phyloP scores from a whole-genome alignment of 306 rosid genomes.

The Myrica gale region DNA sequence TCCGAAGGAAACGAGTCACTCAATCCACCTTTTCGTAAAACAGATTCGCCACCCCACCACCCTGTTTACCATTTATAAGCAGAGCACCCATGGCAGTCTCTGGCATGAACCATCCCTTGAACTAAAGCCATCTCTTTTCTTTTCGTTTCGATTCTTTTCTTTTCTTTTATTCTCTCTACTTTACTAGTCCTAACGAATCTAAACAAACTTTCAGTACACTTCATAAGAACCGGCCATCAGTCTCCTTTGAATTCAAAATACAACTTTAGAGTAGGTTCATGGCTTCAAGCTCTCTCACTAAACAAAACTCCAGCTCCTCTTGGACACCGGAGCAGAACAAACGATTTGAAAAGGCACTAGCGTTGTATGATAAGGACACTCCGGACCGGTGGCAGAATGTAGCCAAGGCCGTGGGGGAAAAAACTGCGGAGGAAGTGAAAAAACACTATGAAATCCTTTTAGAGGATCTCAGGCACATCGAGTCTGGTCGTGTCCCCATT shows the following conservation, averaged over 20 bases:
- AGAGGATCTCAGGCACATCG: constrained; percentile 56
- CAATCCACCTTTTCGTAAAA: constrained; percentile 29
- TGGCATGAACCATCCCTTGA: constrained; percentile 24
- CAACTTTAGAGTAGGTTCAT: constrained; percentile 14
- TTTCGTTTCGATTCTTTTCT: not conserved
- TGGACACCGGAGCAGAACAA: constrained; percentile 66
- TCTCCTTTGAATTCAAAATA: no score
- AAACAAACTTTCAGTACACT: no score
- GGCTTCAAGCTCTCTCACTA: constrained; percentile 57
- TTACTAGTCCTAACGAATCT: not conserved
- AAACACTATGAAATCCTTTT: constrained; percentile 55
- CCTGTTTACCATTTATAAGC: constrained; percentile 33
- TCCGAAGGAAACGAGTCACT: constrained; percentile 48
- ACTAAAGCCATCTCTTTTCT: constrained; percentile 1
- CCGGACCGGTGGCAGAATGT: constrained; percentile 64
- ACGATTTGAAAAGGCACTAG: constrained; percentile 58
- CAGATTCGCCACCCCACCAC: constrained; percentile 39
- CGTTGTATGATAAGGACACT: constrained; percentile 56
- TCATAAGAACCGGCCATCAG: no score
- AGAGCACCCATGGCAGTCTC: constrained; percentile 25
- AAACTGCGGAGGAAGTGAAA: constrained; percentile 51
- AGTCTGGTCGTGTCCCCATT: constrained; percentile 53
- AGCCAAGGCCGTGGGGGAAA: constrained; percentile 50
- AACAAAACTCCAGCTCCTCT: constrained; percentile 36
- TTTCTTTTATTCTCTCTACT: not conserved